Evolutionary conservation across 495 filamentous ascomycete genomes (phyloP), one percentile per base, ranked within the genome.

Genomic region (Tuber borchii): DNA sequence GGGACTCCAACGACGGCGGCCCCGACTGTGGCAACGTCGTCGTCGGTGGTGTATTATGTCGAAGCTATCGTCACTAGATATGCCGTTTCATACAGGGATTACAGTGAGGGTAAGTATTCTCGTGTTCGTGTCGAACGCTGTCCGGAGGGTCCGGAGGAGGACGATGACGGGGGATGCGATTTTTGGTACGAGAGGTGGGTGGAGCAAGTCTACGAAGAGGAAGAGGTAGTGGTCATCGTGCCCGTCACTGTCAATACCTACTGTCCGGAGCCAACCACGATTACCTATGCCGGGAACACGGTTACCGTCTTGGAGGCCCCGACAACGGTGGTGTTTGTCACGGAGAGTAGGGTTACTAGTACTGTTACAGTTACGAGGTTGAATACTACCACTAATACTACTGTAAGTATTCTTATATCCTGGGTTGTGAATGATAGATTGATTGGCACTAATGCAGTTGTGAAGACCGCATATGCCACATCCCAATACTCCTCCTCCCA

Each of bases 271-370:
- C 70, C 76, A 12, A 77, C 76, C n/a, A 78, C 75, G 1, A 44
- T 78, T 2, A 70, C 39, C 1, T 78, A 61, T 70, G 76, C 56
- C 7, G 39, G 19, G 40, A 86, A 85, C 9, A 84, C 87, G 42
- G 88, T 88, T 61, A 85, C 84, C 80, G 82, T 88, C 8, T 83
- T 84, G 75, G 83, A 86, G 9, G 83, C 83, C 10, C 81, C 86
- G 31, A 86, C 85, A 12, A 87, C 87, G 26, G 85, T 88, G 77
- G 85, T 85, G 44, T 83, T 85, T 71, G 77, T 85, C 0, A 80
- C 79, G 34, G 84, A 84, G 77, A 87, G 84, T 8, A 65, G 31
- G 16, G 56, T 34, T 34, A 77, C 86, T 9, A 61, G 70, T 40
- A 78, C 74, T 14, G 6, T 12, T 22, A 75, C 56, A 20, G 69